Evolutionary conservation across 179 eudicot genomes (phyloP).

Genomic region (Dionaea muscipula): DNA sequence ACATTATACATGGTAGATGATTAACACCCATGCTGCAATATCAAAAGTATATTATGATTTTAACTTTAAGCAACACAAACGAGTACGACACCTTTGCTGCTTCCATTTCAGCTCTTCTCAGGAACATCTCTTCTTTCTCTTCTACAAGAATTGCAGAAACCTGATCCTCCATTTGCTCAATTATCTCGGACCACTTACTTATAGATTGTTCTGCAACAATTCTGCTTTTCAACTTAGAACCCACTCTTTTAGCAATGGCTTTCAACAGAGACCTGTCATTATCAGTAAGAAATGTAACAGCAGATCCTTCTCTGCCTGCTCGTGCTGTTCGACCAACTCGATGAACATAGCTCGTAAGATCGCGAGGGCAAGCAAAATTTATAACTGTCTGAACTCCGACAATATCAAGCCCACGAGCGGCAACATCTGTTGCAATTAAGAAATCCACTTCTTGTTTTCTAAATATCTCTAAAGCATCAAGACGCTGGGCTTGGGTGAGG

Average conservation of each 20-base stretch:
- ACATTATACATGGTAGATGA: too few species aligned
- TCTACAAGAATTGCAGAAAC: constrained; percentile 61
- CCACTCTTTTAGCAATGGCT: constrained; percentile 87
- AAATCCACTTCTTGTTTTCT: constrained; percentile 81
- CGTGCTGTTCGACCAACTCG: constrained; percentile 99
- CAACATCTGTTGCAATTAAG: constrained; percentile 83
- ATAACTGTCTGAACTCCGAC: constrained; percentile 85
- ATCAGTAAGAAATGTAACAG: constrained; percentile 92
- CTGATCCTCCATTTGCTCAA: constrained; percentile 93
- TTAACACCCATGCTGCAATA: too few species aligned
- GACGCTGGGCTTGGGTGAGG: constrained; percentile 86
- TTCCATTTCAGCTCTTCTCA: constrained; percentile 98
- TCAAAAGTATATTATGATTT: not conserved
- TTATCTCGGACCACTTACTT: constrained; percentile 55
- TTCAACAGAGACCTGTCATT: constrained; percentile 75
- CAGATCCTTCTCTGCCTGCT: constrained; percentile 88
- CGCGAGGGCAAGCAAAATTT: constrained; percentile 81
- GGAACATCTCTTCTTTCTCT: constrained; percentile 92
- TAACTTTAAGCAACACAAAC: not conserved
- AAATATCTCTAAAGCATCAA: constrained; percentile 72
- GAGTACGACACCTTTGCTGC: constrained; percentile 54
- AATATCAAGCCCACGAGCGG: constrained; percentile 93
- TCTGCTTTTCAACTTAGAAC: constrained; percentile 74
- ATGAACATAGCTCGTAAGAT: constrained; percentile 78
- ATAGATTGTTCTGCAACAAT: constrained; percentile 81